phyloP scores from a whole-genome alignment of 495 filamentous ascomycete species.

The Aspergillus incahuasiensis region DNA sequence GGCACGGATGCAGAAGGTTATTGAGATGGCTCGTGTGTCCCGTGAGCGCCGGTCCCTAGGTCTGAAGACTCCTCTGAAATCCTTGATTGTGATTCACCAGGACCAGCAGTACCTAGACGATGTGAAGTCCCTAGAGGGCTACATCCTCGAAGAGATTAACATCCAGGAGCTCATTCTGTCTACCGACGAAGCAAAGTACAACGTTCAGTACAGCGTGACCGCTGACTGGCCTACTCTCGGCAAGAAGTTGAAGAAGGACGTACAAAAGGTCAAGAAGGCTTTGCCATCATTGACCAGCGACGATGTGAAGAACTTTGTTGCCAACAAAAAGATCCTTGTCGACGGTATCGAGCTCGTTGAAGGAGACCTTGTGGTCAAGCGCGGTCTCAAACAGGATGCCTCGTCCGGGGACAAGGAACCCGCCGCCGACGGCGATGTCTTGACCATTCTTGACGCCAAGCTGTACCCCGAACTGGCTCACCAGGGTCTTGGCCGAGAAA shows the following conservation, averaged over 20 bases:
- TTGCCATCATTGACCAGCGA: conserved; percentile 73
- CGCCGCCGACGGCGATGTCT: conserved; percentile 78
- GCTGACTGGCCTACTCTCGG: conserved; percentile 93
- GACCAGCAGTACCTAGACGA: conserved; percentile 82
- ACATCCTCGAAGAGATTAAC: conserved; percentile 90
- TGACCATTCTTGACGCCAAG: conserved; percentile 73
- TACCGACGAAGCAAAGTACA: conserved; percentile 82
- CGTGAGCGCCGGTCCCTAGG: conserved; percentile 81
- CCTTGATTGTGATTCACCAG: conserved; percentile 82
- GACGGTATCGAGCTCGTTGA: conserved; percentile 76
- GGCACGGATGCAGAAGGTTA: conserved; percentile 88
- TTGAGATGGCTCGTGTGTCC: conserved; percentile 80
- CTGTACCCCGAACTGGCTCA: conserved; percentile 69
- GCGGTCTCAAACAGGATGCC: conserved; percentile 66
- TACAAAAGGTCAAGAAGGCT: conserved; percentile 83
- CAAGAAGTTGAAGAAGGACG: conserved; percentile 95
- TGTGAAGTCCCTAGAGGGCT: conserved; percentile 72
- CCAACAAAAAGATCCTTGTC: conserved; percentile 66
- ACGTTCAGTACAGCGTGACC: conserved; percentile 80
- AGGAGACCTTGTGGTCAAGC: conserved; percentile 79
- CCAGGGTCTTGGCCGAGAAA: conserved; percentile 73
- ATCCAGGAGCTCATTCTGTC: conserved; percentile 79
- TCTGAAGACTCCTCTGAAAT: conserved; percentile 86
- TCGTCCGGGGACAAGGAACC: conserved; percentile 69
- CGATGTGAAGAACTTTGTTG: conserved; percentile 69